These are phyloP conservation scores for Phialemoniopsis sp. DNA, from an alignment of 2,329 filamentous ascomycete genomes.

Conservation along the genomic window DNA sequence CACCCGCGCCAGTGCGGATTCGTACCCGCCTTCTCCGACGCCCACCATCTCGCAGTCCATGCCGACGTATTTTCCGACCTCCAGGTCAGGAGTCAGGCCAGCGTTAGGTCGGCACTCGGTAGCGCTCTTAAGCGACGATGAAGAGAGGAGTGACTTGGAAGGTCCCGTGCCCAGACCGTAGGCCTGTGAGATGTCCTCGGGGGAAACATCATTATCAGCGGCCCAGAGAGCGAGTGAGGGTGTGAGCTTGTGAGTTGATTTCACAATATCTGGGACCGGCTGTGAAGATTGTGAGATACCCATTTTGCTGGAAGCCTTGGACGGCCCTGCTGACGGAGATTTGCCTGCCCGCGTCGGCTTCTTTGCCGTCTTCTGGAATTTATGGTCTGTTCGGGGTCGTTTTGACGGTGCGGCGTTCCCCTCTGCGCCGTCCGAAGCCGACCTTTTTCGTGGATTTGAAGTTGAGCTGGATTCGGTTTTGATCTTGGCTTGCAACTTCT, in stretches of 20 bases:
- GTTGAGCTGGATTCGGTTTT: conserved; percentile 38
- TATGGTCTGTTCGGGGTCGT: too few relatives aligned
- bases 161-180: conserved; percentile 52
- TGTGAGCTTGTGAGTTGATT: conserved; percentile 30
- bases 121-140: conserved; percentile 25
- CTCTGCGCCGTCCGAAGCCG: conserved; percentile 18
- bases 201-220: conserved; percentile 56
- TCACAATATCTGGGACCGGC: conserved; percentile 24
- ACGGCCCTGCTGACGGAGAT: conserved; percentile 7
- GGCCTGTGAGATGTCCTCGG: conserved; percentile 56
- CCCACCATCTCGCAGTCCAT: conserved; percentile 99
- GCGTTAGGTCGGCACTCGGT: conserved; percentile 48
- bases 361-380: too few relatives aligned
- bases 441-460: conserved; percentile 37
- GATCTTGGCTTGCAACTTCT: conserved; percentile 65
- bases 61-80: conserved; percentile 84
- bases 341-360: conserved; percentile 1
- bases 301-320: conserved; percentile 34
- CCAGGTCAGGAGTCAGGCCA: conserved; percentile 55
- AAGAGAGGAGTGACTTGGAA: conserved; percentile 41
- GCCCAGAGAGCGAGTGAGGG: conserved; percentile 57
- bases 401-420: background rate
- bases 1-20: conserved; percentile 78
- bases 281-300: conserved; percentile 46
- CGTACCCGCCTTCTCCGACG: conserved; percentile 64